Base-by-base conservation (phyloP, 2,329 filamentous ascomycete species). In the Colletotrichum sp. region DNA sequence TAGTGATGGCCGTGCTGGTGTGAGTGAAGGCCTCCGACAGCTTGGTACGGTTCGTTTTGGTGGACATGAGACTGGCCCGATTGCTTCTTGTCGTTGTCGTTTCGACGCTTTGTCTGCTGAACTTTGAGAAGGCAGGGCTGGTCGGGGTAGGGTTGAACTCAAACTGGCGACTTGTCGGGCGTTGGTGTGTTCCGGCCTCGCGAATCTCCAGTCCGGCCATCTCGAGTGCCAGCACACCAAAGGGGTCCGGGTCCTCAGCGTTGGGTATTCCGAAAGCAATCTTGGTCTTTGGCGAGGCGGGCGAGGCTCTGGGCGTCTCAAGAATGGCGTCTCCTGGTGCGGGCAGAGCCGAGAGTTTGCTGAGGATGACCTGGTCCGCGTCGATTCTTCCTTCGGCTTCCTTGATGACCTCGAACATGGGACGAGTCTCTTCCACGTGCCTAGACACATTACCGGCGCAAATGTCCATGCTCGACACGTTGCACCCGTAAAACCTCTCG, bases 221-320 rank as follows among this genome's bases (percentile, higher is more conserved):
- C 82, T 98, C 95, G n/a, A 99, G 87, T 9, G 96, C 96, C 78
- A 96, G 90, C 30, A 98, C 94, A 28, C 96, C 96, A 81, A 95
- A 99, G 1, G 96, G 96, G 83, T 99, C 96, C 0, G 96, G 96
- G 80, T 99, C 96, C 71, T 96, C 92, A 5, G 88, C 85, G 77
- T 93, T 92, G 1, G 95, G 96, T 18, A 98, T 88, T 3, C 96
- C 96, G 85, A 98, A 98, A 3, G 79, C 87, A 72, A 81, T 84
- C n/a, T 79, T 86, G 71, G 82, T 84, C 24, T 71, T 79, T 68
- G 79, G 81, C 28, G 83, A 79, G 74, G 81, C 75, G 66, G 77
- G 72, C 3, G 81, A 80, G 34, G 68, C 69, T 59, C 81, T 84
- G 0, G 90, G 86, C 4, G 87, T 87, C 65, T 90, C 88, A 77